A percentile compares a stretch with the other conserved stretches of the same genome.
Conservation (phyloP, 78 protist genomes). For the Protostelium mycophagum region DNA sequence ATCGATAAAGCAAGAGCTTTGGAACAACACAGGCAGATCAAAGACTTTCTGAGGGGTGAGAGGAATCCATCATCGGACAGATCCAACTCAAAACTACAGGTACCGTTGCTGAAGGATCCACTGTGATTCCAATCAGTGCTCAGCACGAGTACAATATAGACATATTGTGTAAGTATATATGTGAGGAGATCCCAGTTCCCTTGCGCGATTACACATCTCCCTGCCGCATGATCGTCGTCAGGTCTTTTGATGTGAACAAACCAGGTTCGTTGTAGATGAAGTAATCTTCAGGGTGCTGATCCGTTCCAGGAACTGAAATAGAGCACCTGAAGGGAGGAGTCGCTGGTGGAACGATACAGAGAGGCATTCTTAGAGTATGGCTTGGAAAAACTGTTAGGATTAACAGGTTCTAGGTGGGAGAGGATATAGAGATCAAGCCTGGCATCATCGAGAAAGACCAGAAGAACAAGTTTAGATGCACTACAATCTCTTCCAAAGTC, state of each 20-base stretch:
- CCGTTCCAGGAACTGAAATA: conserved; percentile 33
- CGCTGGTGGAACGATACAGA: conserved; percentile 95
- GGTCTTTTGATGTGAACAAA: too few species aligned
- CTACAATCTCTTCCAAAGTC: conserved; percentile 76
- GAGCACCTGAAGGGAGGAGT: conserved; percentile 94
- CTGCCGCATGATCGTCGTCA: too few species aligned
- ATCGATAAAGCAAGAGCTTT: conserved; percentile 67
- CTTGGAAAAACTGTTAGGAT: not conserved
- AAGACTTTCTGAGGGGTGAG: conserved; percentile 65
- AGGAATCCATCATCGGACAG: not conserved
- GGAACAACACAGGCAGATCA: conserved; percentile 72
- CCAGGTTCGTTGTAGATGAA: conserved; percentile 88
- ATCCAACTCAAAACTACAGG: too few species aligned
- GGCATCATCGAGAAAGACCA: conserved; percentile 73
- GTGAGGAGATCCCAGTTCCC: too few species aligned
- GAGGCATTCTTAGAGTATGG: conserved; percentile 77
- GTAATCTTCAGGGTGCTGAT: conserved; percentile 25
- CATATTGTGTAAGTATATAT: too few species aligned
- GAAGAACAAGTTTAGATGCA: conserved; percentile 55
- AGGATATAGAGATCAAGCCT: conserved; percentile 93
- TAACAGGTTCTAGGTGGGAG: conserved; percentile 26
- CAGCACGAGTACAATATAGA: too few species aligned
- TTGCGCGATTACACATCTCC: too few species aligned
- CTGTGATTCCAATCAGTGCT: conserved; percentile 97
- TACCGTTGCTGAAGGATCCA: conserved; percentile 90